Percentiles rank a stretch among this genome's conserved stretches.
phyloP scores from a whole-genome alignment of 176 grass and related monocot species.

The Oryza australiensis region DNA sequence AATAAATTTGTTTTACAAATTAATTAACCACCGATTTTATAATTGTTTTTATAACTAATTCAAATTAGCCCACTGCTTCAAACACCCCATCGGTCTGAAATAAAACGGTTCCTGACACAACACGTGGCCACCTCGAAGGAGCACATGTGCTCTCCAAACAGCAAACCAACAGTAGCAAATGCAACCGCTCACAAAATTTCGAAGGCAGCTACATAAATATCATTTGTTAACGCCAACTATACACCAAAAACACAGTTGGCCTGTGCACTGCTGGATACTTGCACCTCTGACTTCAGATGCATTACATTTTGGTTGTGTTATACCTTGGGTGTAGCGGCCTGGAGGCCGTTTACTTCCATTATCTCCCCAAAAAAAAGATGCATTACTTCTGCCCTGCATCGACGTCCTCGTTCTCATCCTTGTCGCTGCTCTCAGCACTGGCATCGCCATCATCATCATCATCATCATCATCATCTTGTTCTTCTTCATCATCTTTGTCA shows the following conservation, averaged over 20 bases:
- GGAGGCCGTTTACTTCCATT: not conserved
- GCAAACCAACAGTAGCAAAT: not conserved
- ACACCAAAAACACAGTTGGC: conserved; percentile 1
- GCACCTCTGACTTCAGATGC: conserved; percentile 20
- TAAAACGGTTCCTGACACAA: not conserved
- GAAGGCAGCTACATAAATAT: not conserved
- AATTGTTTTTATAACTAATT: too few species aligned
- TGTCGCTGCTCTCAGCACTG: conserved; percentile 3
- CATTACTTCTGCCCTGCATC: conserved; percentile 36
- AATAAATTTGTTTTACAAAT: too few species aligned
- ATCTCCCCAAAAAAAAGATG: not conserved
- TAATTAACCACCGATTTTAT: too few species aligned
- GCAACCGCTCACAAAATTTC: not conserved
- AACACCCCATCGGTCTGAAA: too few species aligned
- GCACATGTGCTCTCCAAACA: not conserved
- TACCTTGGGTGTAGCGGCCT: not conserved
- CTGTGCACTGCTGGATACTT: not conserved
- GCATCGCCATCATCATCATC: conserved; percentile 27
- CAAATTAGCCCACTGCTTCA: too few species aligned
- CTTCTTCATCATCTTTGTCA: not conserved
- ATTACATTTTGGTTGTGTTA: conserved; percentile 14
- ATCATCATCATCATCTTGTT: not conserved
- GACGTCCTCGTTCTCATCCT: not conserved
- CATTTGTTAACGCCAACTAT: conserved; percentile 14
- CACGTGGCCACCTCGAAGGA: not conserved